Base-by-base conservation (phyloP, 208 protist species). In the Trypanosoma boissoni region DNA sequence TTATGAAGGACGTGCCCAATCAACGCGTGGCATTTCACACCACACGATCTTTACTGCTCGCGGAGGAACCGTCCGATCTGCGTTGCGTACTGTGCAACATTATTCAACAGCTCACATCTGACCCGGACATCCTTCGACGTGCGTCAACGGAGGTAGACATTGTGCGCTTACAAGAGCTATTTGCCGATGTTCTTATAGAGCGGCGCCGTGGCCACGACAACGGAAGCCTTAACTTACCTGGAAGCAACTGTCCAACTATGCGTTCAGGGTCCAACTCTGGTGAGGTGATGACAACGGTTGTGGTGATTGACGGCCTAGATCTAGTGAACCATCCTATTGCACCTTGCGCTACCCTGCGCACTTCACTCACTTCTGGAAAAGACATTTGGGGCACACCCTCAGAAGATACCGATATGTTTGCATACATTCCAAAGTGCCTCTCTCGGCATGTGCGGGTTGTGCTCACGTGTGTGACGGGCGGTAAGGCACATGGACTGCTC, bases 401-500 rank as follows among this genome's bases (percentile, higher is more conserved):
- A 8, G 37, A 39, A n/a, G n/a, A 31, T 21, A 10, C 12, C 12
- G 56, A 43, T 41, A 23, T 28, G 27, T 61, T 63, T 41, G 24
- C 45, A 32, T 78, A 79, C 60, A 64, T 92, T 50, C 85, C 85
- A 2, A 49, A 68, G 3, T 76, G 76, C 34, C 53, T 92, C 2
- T 73, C 78, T n/a, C 82, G 86, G 49, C 73, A 88, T 42, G 77
- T 91, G n/a, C 86, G 86, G 21, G 54, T 89, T 23, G 73, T 93
- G 26, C 72, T 74, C 18, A 72, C 72, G 32, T 82, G 74, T 60
- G 46, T 21, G 9, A 60, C 73, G 16, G 53, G 60, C 46, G 70
- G 61, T 18, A 18, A 48, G 12, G 28, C 72, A 20, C 56, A 66
- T 12, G 56, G 64, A 29, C 49, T 45, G 18, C 62, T 78, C 0